Conservation (phyloP, 2,329 filamentous ascomycete species). For the Daldinia eschscholtzii region DNA sequence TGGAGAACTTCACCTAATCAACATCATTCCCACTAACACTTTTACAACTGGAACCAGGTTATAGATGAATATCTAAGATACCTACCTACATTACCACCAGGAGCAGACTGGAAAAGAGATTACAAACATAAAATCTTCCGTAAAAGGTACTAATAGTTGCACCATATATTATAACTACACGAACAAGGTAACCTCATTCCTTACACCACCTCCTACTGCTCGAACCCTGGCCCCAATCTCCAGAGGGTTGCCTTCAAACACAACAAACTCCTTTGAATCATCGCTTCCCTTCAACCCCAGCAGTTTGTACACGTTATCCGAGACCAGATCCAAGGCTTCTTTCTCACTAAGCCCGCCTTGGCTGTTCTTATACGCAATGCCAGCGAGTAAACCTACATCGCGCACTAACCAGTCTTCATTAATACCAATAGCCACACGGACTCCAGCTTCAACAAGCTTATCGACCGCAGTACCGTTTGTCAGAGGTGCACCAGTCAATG, state of each 20-base stretch:
- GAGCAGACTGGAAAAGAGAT: not conserved
- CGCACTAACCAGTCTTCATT: conserved; percentile 73
- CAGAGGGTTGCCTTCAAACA: conserved; percentile 73
- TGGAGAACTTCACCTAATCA: too few relatives aligned
- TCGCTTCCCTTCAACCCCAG: conserved; percentile 59
- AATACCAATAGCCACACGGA: conserved; percentile 68
- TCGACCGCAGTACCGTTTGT: conserved; percentile 74
- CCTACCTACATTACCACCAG: too few relatives aligned
- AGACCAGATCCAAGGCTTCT: conserved; percentile 69
- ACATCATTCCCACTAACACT: too few relatives aligned
- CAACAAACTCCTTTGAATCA: conserved; percentile 65
- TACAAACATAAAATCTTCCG: not conserved
- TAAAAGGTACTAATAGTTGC: too few relatives aligned
- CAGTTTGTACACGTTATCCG: conserved; percentile 68
- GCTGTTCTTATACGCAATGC: conserved; percentile 69
- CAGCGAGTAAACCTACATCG: conserved; percentile 70
- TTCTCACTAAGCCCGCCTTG: conserved; percentile 66
- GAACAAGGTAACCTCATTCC: conserved; percentile 55
- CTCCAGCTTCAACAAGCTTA: conserved; percentile 68
- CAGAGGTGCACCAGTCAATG: conserved; percentile 73
- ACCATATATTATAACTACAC: conserved; percentile 33
- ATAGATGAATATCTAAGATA: too few relatives aligned
- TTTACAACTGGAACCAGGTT: too few relatives aligned
- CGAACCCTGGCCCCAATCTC: conserved; percentile 69
- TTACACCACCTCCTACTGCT: conserved; percentile 63